Conservation (phyloP, 768 basidiomycete species). For the Brasilioporus rufonigricans region DNA sequence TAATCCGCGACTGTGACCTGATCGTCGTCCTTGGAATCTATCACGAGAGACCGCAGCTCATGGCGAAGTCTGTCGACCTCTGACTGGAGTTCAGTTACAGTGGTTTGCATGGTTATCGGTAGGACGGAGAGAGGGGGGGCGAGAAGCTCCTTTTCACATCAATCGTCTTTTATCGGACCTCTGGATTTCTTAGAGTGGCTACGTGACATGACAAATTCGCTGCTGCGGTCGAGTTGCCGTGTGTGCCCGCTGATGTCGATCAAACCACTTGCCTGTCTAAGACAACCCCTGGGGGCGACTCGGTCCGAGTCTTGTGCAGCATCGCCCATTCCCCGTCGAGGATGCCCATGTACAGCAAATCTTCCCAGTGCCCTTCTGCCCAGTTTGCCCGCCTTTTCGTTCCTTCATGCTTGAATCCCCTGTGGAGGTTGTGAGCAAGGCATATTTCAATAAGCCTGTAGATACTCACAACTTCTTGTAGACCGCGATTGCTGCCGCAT, state of each 20-base stretch:
- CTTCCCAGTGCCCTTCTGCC: conserved; percentile 34
- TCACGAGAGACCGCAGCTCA: conserved; percentile 43
- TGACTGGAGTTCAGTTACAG: conserved; percentile 34
- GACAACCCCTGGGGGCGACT: conserved; percentile 4
- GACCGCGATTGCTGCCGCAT: conserved; percentile 18
- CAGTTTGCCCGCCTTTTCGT: conserved; percentile 29
- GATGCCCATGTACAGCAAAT: conserved; percentile 33
- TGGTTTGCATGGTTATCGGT: conserved; percentile 17
- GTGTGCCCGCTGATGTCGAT: no score
- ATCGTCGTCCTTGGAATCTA: conserved; percentile 31
- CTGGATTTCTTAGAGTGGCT: not conserved
- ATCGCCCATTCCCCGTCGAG: conserved; percentile 33
- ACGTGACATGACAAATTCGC: not conserved
- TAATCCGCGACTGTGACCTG: conserved; percentile 57
- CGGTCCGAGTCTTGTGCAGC: not conserved
- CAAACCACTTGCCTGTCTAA: not conserved
- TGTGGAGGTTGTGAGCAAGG: conserved; percentile 2
- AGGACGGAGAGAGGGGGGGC: not conserved
- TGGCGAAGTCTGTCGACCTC: conserved; percentile 47
- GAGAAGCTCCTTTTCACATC: not conserved
- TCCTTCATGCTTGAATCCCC: conserved; percentile 36
- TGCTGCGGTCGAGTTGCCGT: no score
- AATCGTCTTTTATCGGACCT: conserved; percentile 1
- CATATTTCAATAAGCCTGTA: not conserved
- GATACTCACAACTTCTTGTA: conserved; percentile 32